Conservation (phyloP, 768 basidiomycete species). For the Chlorophyllum brunneum region DNA sequence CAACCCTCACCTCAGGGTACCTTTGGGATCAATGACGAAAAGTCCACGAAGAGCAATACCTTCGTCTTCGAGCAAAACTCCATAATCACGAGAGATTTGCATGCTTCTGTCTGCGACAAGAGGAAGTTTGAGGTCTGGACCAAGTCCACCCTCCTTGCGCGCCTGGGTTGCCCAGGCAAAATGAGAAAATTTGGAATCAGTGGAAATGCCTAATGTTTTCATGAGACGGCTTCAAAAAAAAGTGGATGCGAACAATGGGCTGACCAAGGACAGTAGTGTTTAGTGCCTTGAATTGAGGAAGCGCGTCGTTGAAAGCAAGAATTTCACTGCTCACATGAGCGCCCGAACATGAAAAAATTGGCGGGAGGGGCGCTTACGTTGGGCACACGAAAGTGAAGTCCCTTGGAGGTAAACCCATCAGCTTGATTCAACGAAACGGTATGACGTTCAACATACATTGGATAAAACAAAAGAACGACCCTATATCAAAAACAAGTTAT, state of each 20-base stretch:
- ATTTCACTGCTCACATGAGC: conserved; percentile 53
- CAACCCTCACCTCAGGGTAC: conserved; percentile 50
- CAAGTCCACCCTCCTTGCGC: conserved; percentile 85
- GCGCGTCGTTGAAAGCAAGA: conserved; percentile 89
- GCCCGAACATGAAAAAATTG: not conserved
- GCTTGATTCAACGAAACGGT: not conserved
- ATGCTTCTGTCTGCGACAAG: conserved; percentile 78
- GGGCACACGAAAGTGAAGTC: conserved; percentile 91
- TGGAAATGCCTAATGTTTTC: conserved; percentile 60
- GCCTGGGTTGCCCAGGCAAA: conserved; percentile 82
- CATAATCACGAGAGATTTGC: conserved; percentile 81
- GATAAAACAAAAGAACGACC: conserved; percentile 95
- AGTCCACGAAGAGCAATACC: conserved; percentile 86
- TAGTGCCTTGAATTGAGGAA: conserved; percentile 68
- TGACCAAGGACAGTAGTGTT: conserved; percentile 75
- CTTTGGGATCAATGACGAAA: conserved; percentile 86
- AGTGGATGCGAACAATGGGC: conserved; percentile 15
- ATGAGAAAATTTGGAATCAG: conserved; percentile 87
- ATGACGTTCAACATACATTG: conserved; percentile 57
- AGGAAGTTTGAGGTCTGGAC: conserved; percentile 82
- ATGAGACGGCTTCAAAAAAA: conserved; percentile 4
- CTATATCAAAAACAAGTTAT: conserved; percentile 34
- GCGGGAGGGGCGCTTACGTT: conserved; percentile 40
- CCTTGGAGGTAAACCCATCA: conserved; percentile 32
- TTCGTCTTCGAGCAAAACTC: conserved; percentile 83